Conservation (phyloP, 495 filamentous ascomycete genomes). For the Lasiosphaeriaceae sp. region DNA sequence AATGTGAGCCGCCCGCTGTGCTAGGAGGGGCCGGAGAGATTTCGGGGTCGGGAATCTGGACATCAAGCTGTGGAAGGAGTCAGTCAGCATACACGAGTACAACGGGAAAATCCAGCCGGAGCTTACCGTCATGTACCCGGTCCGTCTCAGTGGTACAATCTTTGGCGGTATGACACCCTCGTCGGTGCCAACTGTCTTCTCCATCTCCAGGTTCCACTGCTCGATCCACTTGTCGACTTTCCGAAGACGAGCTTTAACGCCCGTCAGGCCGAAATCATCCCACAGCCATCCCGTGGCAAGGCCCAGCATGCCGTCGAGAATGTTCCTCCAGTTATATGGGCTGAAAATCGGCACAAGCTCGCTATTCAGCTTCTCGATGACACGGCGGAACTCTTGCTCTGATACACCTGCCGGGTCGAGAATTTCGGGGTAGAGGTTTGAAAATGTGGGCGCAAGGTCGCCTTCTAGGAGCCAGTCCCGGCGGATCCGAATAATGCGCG, state of each 20-base stretch:
- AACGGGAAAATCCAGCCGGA: not conserved
- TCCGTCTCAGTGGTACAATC: constrained; percentile 72
- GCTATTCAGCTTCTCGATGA: constrained; percentile 73
- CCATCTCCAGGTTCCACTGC: constrained; percentile 69
- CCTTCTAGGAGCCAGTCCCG: constrained; percentile 88
- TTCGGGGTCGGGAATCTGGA: constrained; percentile 35
- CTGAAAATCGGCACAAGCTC: constrained; percentile 68
- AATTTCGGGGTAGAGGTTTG: constrained; percentile 93
- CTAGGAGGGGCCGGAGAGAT: constrained; percentile 31
- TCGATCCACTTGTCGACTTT: constrained; percentile 73
- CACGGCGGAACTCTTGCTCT: constrained; percentile 74
- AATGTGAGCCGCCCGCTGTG: constrained; percentile 19
- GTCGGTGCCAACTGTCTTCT: constrained; percentile 46
- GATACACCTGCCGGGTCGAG: constrained; percentile 75
- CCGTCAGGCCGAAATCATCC: constrained; percentile 79
- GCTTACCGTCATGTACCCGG: constrained; percentile 81
- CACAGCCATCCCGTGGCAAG: constrained; percentile 85
- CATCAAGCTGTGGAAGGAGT: constrained; percentile 26
- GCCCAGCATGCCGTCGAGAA: constrained; percentile 71
- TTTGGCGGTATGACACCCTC: constrained; percentile 56
- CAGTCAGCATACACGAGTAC: constrained; percentile 5
- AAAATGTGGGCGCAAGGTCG: constrained; percentile 89
- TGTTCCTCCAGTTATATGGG: constrained; percentile 65
- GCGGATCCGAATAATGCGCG: constrained; percentile 84
- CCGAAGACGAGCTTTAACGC: constrained; percentile 62